Conservation (phyloP, 495 filamentous ascomycete species). For the Podospora australis region DNA sequence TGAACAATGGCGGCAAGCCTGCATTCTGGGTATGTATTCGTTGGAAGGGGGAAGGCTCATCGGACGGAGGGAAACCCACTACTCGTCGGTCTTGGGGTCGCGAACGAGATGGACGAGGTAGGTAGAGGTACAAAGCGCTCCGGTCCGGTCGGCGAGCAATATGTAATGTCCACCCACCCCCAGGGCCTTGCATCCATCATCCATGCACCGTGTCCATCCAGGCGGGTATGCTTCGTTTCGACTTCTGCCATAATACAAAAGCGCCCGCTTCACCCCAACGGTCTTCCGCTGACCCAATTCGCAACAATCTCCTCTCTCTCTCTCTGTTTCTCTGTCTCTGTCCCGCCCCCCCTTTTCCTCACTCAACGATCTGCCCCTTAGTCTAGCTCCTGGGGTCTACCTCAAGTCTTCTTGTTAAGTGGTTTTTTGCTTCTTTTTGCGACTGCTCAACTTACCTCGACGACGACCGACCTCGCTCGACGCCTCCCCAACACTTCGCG, state of each 20-base stretch:
- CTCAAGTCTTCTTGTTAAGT: too few species aligned
- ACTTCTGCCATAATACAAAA: constrained; percentile 26
- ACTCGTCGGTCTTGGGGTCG: background rate
- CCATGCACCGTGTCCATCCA: constrained; percentile 21
- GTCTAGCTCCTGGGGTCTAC: background rate
- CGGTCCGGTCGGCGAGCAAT: constrained; percentile 17
- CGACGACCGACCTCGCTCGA: too few species aligned
- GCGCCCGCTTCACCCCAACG: constrained; percentile 12
- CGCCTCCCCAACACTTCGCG: background rate
- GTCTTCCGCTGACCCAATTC: constrained; percentile 1
- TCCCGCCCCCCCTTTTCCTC: constrained; percentile 6
- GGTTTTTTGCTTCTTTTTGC: background rate
- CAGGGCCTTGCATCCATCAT: constrained; percentile 14
- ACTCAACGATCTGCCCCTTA: background rate
- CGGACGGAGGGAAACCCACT: constrained; percentile 12
- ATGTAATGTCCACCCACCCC: background rate
- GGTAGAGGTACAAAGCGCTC: constrained; percentile 20
- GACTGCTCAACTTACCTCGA: background rate
- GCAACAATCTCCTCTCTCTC: background rate
- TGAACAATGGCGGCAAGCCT: too few species aligned
- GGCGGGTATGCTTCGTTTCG: constrained; percentile 20
- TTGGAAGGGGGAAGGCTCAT: background rate
- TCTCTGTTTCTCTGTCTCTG: too few species aligned
- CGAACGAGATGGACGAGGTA: background rate
- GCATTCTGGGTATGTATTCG: too few species aligned